Percentiles rank a stretch among this genome's conserved stretches.
Evolutionary conservation across 441 rosid species (phyloP).

Genomic region (Populus hybrid): DNA sequence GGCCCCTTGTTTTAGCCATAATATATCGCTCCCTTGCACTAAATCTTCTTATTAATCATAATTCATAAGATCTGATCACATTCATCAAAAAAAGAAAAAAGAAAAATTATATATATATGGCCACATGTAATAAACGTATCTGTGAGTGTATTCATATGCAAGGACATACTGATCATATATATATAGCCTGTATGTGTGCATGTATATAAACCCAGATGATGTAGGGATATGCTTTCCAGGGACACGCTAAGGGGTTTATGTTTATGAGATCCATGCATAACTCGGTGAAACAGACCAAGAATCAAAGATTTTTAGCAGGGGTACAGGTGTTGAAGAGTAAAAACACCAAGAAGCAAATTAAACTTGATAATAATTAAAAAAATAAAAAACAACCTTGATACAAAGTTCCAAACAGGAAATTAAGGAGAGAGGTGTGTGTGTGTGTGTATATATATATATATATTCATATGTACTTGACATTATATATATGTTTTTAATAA

Average conservation of each 20-base stretch:
- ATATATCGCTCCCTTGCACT: too few relatives aligned
- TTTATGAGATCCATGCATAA: not conserved
- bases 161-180: not conserved
- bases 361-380: not conserved
- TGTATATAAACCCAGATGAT: not conserved
- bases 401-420: not conserved
- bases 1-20: too few relatives aligned
- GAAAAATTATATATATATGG: not conserved
- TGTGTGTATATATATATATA: not conserved
- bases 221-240: not conserved
- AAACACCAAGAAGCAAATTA: not conserved
- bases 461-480: not conserved
- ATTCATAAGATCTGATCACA: not conserved
- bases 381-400: not conserved
- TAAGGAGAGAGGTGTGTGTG: not conserved
- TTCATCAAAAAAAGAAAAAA: not conserved
- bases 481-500: constrained; percentile 1
- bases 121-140: not conserved
- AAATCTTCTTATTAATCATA: too few relatives aligned
- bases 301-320: not conserved
- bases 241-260: constrained; percentile 9
- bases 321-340: not conserved
- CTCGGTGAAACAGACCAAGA: not conserved
- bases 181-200: not conserved
- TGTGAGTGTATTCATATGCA: not conserved